phyloP scores from a whole-genome alignment of 2,329 filamentous ascomycete species.

The Aspergillus felis region DNA sequence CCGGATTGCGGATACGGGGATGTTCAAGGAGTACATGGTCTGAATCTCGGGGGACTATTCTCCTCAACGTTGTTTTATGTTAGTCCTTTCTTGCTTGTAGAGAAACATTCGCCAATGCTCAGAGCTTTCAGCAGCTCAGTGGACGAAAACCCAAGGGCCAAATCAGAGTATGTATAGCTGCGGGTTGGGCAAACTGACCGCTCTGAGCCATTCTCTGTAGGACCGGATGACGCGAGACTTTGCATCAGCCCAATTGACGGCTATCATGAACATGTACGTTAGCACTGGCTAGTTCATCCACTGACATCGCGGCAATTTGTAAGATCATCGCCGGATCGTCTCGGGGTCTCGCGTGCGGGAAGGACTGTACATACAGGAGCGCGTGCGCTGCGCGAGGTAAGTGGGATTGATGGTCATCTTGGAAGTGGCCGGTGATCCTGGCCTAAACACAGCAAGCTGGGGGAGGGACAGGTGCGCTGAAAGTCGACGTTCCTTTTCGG shows the following conservation, averaged over 20 bases:
- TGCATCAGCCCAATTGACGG: slow-evolving; percentile 84
- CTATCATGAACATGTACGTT: slow-evolving; percentile 47
- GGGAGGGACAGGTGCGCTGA: slow-evolving; percentile 9
- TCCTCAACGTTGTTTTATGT: not conserved
- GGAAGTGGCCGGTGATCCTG: slow-evolving; percentile 13
- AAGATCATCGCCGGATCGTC: slow-evolving; percentile 17
- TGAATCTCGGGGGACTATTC: slow-evolving; percentile 89
- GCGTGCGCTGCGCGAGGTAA: slow-evolving; percentile 78
- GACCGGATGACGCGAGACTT: slow-evolving; percentile 79
- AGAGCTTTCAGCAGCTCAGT: not conserved
- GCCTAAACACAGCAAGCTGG: slow-evolving; percentile 5
- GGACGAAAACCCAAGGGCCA: not conserved
- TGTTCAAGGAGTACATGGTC: slow-evolving; percentile 89
- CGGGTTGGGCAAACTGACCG: slow-evolving; percentile 61
- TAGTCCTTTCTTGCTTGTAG: not conserved
- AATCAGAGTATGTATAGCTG: slow-evolving; percentile 5
- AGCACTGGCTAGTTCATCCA: slow-evolving; percentile 18
- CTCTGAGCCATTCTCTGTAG: slow-evolving; percentile 94
- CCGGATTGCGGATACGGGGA: slow-evolving; percentile 81
- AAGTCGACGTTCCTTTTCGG: slow-evolving; percentile 21
- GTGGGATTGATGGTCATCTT: slow-evolving; percentile 88
- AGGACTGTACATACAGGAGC: slow-evolving; percentile 61
- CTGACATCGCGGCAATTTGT: slow-evolving; percentile 19
- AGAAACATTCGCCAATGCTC: not conserved
- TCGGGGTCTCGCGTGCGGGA: slow-evolving; percentile 5